These are phyloP conservation scores for Fusarium floridanum DNA, from an alignment of 2,329 filamentous ascomycete species.

Conservation along the genomic window DNA sequence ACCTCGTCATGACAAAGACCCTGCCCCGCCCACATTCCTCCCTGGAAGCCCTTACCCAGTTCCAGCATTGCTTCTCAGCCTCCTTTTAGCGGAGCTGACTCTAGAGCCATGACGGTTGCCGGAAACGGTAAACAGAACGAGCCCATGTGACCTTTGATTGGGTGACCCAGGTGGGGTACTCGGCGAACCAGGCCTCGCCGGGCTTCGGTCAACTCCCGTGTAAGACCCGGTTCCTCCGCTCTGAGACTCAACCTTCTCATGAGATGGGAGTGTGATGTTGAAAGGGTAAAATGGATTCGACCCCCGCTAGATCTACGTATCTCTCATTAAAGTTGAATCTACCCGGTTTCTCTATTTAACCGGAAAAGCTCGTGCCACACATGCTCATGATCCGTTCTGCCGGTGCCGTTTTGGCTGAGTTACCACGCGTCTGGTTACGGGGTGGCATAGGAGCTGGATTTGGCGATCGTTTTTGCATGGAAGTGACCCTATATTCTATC, in stretches of 20 bases:
- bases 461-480: neutral
- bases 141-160: slow-evolving; percentile 18
- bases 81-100: neutral
- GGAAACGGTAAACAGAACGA: slow-evolving; percentile 15
- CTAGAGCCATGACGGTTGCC: slow-evolving; percentile 23
- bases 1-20: neutral
- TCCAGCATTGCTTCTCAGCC: neutral
- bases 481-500: neutral
- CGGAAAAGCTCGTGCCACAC: slow-evolving; percentile 3
- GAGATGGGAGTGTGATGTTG: neutral
- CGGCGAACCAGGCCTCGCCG: neutral
- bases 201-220: slow-evolving; percentile 4
- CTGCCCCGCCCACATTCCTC: neutral
- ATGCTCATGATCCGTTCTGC: neutral
- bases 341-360: neutral
- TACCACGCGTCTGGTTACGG: neutral
- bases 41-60: neutral
- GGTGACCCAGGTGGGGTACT: neutral
- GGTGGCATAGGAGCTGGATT: neutral
- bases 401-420: neutral
- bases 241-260: neutral
- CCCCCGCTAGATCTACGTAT: neutral
- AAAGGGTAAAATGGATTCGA: neutral
- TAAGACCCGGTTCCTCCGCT: neutral
- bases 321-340: neutral